Evolutionary conservation across 192 early-diverging fungal genomes (phyloP).

Genomic region (Spinellus fusiger): DNA sequence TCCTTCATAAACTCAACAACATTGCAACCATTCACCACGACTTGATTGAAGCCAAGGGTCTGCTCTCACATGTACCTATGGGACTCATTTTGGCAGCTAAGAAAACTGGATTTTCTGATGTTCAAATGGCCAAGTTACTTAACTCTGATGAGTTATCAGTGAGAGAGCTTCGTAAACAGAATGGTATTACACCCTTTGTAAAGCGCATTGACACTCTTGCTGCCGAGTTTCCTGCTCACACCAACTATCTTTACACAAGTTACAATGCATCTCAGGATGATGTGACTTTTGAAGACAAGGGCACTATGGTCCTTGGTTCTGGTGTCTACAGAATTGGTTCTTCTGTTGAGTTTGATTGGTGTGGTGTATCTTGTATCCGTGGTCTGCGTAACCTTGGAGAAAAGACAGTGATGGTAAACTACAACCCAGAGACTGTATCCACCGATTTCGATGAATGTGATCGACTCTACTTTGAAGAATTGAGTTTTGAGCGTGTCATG

Average conservation of each 20-base stretch:
- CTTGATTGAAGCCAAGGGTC: slow-evolving; percentile 32
- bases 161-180: slow-evolving; percentile 59
- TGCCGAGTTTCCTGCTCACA: slow-evolving; percentile 93
- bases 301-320: slow-evolving; percentile 93
- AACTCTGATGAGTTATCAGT: slow-evolving; percentile 58
- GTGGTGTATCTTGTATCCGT: slow-evolving; percentile 74
- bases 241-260: slow-evolving; percentile 98
- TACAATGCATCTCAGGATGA: slow-evolving; percentile 88
- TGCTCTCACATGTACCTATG: slow-evolving; percentile 36
- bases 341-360: slow-evolving; percentile 98
- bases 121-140: slow-evolving; percentile 66
- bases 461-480: slow-evolving; percentile 97
- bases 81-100: slow-evolving; percentile 71
- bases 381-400: slow-evolving; percentile 72
- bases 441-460: slow-evolving; percentile 98
- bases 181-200: slow-evolving; percentile 80
- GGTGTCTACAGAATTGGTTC: slow-evolving; percentile 98
- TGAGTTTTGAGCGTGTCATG: slow-evolving; percentile 89
- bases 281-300: slow-evolving; percentile 80
- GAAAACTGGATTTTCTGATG: slow-evolving; percentile 85
- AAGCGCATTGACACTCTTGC: slow-evolving; percentile 92
- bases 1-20: slow-evolving; percentile 83
- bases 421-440: slow-evolving; percentile 98
- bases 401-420: slow-evolving; percentile 96
- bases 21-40: slow-evolving; percentile 56